Evolutionary conservation across 2,329 filamentous ascomycete species (phyloP), one percentile per base, ranked within the genome.

Genomic region (Colletotrichum tropicicola): DNA sequence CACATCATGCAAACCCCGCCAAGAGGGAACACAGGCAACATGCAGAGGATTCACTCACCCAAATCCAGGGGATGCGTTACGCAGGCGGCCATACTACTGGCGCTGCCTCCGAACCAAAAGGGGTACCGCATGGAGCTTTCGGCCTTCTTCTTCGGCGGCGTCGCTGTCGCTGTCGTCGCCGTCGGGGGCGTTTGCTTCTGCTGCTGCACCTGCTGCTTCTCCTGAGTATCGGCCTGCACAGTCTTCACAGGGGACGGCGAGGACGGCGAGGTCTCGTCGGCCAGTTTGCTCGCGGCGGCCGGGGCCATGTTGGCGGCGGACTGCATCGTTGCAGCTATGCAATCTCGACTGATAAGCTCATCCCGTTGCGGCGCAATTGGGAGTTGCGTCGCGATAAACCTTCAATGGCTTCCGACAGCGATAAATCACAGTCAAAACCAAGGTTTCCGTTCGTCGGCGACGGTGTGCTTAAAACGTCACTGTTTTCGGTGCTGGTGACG

Each of bases 71-170:
- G 95, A 84, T 98, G 95, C 28, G 95, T 98, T 51, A 97, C 92
- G 71, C 89, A 91, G 45, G 95, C 94, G 37, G 95, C 95, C 83
- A 96, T 91, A 76, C 93, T 97, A 74, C 92, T 96, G 53, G 95
- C 94, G 76, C 93, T 97, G 59, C 96, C 96, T 68, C 96, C 96
- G 78, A 99, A 98, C 96, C 95, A 98, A 79, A 95, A 95, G 9
- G 92, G 92, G 80, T 95, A 95, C 66, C 81, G 80, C 43, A 86
- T 75, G 3, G 80, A 69, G 30, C 70, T 75, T 67, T 75, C 73
- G 68, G 80, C 80, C 73, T 81, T 79, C 70, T 79, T 75, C 60
- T 73, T 72, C n/a, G n/a, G n/a, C n/a, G n/a, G n/a, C n/a, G n/a
- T n/a, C n/a, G n/a, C n/a, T n/a, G n/a, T n/a, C n/a, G n/a, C n/a